Evolutionary conservation across 2,329 filamentous ascomycete genomes (phyloP).

Genomic region (Diaporthe nobilis): DNA sequence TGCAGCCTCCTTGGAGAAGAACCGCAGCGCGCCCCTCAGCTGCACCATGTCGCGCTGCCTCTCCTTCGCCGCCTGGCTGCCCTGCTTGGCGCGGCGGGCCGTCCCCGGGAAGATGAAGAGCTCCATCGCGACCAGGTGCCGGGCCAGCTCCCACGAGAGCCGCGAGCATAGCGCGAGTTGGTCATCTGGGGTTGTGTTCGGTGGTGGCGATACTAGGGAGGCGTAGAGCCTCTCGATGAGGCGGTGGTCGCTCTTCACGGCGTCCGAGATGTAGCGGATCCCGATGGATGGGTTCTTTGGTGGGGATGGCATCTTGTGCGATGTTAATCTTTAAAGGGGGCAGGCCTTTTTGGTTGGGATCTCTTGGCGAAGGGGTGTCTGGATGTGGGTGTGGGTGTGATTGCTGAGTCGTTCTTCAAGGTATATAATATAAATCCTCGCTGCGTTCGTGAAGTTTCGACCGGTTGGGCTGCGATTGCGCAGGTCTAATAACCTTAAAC

Average conservation of each 20-base stretch:
- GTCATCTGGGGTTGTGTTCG: background rate
- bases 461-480: background rate
- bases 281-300: slow-evolving; percentile 21
- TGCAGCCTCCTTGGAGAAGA: background rate
- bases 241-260: slow-evolving; percentile 39
- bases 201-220: background rate
- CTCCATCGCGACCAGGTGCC: slow-evolving; percentile 36
- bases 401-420: background rate
- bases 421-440: background rate
- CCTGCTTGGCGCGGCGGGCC: slow-evolving; percentile 22
- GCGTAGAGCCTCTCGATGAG: slow-evolving; percentile 33
- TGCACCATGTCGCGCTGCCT: slow-evolving; percentile 17
- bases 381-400: no score
- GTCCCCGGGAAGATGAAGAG: slow-evolving; percentile 40
- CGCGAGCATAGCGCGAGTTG: slow-evolving; percentile 16
- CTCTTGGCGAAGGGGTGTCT: background rate
- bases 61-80: slow-evolving; percentile 12
- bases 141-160: slow-evolving; percentile 38
- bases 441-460: background rate
- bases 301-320: background rate
- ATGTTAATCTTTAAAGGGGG: no score
- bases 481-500: slow-evolving; percentile 19
- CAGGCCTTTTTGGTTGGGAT: background rate
- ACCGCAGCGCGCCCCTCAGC: background rate
- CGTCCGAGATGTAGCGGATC: slow-evolving; percentile 40